Percentiles rank a stretch among this genome's conserved stretches.
phyloP scores from a whole-genome alignment of 2,329 filamentous ascomycete species.

The Penicillium sp. region DNA sequence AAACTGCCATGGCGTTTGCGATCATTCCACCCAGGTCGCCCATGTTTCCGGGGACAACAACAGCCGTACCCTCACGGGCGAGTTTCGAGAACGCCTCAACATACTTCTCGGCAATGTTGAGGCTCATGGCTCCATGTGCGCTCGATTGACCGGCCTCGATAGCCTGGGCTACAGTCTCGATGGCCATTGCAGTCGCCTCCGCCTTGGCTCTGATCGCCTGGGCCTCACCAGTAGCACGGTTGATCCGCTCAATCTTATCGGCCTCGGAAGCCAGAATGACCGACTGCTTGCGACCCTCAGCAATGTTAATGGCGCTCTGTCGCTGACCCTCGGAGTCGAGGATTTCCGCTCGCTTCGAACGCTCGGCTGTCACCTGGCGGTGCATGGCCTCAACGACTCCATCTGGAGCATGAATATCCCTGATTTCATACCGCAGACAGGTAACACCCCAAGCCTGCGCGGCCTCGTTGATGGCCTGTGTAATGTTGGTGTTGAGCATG shows the following conservation, averaged over 20 bases:
- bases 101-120: conserved; percentile 95
- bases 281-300: conserved; percentile 94
- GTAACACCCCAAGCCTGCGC: conserved; percentile 96
- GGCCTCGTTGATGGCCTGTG: conserved; percentile 97
- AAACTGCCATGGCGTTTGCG: conserved; percentile 91
- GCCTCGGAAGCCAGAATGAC: conserved; percentile 97
- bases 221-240: conserved; percentile 87
- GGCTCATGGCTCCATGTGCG: conserved; percentile 81
- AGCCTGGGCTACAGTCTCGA: conserved; percentile 79
- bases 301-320: conserved; percentile 98
- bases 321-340: conserved; percentile 95
- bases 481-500: conserved; percentile 96
- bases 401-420: conserved; percentile 94
- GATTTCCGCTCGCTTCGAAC: conserved; percentile 96
- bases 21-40: conserved; percentile 98
- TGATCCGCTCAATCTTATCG: conserved; percentile 87
- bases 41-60: conserved; percentile 95
- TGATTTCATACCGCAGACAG: conserved; percentile 95
- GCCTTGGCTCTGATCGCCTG: conserved; percentile 90
- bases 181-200: conserved; percentile 81
- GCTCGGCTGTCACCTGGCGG: conserved; percentile 94
- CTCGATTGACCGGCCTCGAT: conserved; percentile 75
- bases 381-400: conserved; percentile 98
- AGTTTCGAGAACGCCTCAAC: conserved; percentile 92
- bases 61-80: conserved; percentile 91